phyloP scores from a whole-genome alignment of 1,284 basidiomycete genomes.

The Spongiforma sp. region DNA sequence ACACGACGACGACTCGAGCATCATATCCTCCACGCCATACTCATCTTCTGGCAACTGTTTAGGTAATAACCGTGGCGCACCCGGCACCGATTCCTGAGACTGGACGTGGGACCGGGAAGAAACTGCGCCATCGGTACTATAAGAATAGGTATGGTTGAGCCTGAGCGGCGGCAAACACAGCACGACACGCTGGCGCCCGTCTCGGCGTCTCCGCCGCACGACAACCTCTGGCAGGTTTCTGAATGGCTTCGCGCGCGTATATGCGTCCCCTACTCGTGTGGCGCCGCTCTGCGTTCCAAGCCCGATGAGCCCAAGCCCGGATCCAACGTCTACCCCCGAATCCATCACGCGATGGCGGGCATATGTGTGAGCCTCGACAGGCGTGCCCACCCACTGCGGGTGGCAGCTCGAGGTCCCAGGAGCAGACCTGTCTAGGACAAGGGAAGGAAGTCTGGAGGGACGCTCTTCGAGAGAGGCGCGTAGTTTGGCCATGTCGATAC shows the following conservation, averaged over 20 bases:
- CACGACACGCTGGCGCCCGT: slow-evolving; percentile 9
- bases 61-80: slow-evolving; percentile 30
- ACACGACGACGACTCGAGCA: slow-evolving; percentile 18
- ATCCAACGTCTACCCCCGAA: no score
- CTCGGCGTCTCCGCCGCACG: slow-evolving; percentile 3
- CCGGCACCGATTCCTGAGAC: slow-evolving; percentile 13
- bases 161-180: slow-evolving; percentile 27
- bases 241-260: slow-evolving; percentile 9
- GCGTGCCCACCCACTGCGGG: background rate
- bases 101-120: no score
- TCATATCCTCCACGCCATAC: slow-evolving; percentile 16
- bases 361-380: no score
- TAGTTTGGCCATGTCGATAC: slow-evolving; percentile 48
- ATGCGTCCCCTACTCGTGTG: no score
- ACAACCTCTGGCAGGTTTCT: slow-evolving; percentile 14
- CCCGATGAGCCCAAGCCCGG: no score
- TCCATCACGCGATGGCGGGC: no score
- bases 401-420: background rate
- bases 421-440: slow-evolving; percentile 43
- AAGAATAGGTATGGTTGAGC: no score
- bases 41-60: slow-evolving; percentile 33
- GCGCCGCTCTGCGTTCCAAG: no score
- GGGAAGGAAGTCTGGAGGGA: slow-evolving; percentile 48
- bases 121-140: no score
- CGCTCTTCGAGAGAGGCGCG: slow-evolving; percentile 40